Base-by-base conservation (phyloP, 106 monocot species). In the Hemerocallis citrina region DNA sequence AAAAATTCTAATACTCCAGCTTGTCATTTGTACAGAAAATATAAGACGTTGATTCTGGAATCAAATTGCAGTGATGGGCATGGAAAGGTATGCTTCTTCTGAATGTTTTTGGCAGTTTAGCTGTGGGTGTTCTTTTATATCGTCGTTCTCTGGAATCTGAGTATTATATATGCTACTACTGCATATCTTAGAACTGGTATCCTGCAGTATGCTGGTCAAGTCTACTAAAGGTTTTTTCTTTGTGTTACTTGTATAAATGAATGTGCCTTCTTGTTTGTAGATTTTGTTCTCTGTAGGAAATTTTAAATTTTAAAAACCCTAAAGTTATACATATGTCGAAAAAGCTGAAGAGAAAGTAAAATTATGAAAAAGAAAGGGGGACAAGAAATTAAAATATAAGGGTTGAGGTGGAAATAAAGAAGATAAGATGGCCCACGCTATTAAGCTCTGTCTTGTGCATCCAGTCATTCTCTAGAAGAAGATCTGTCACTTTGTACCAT, bases 21-120 rank as follows among this genome's bases (percentile, higher is more conserved):
- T 49, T 3, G 24, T 62, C 22, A 39, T 12, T 57, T 61, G 16
- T 67, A 21, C 72, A 84, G 84, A 38, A 84, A 84, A 51, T 84
- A 84, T 34, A 84, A n/a, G 56, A 84, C 79, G 13, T 65, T 84
- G 58, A 44, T 75, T 32, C 21, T 84, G 47, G 75, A 40, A 47
- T 79, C 72, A 49, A 60, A 62, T 64, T 59, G 59, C 16, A 23
- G 13, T 3, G 19, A 71, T 56, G 71, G 70, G 36, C 22, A 31
- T 38, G 54, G n/a, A 28, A 71, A 86, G 77, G 85, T 86, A 72
- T 62, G 23, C 6, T 66, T 62, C 55, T 24, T 39, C n/a, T 1
- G 41, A 15, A 21, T 22, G 2, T 7, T 57, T 22, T 57, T 36
- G 12, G 3, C 23, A 25, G 21, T 27, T 40, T 33, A 12, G 10